These are phyloP conservation scores for Metschnikowia anglica DNA, from an alignment of 805 yeast genomes.

Conservation along the genomic window DNA sequence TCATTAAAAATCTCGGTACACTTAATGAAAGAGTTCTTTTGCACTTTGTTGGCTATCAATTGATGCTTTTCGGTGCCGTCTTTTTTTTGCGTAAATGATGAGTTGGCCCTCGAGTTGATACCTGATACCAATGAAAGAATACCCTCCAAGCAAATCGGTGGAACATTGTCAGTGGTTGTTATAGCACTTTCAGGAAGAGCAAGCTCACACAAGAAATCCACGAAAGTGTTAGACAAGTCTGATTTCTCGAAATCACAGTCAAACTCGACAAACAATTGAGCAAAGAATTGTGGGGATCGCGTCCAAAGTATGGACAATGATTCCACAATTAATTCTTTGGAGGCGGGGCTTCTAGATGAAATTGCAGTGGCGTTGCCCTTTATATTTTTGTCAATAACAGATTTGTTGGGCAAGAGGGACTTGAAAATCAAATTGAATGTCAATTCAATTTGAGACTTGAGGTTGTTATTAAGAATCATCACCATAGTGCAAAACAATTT, in stretches of 20 bases:
- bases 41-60: conserved; percentile 43
- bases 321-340: conserved; percentile 84
- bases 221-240: conserved; percentile 66
- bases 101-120: conserved; percentile 51
- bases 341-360: conserved; percentile 35
- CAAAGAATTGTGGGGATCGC: conserved; percentile 73
- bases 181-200: conserved; percentile 85
- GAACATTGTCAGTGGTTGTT: conserved; percentile 79
- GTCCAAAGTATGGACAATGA: conserved; percentile 80
- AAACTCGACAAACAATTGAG: conserved; percentile 72
- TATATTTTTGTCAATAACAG: conserved; percentile 20
- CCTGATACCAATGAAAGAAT: conserved; percentile 67
- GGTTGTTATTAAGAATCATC: conserved; percentile 59
- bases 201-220: conserved; percentile 71
- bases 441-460: conserved; percentile 80
- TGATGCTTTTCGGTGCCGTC: conserved; percentile 21
- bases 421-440: conserved; percentile 63
- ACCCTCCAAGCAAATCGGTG: conserved; percentile 92
- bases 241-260: conserved; percentile 89
- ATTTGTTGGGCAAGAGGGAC: conserved; percentile 44
- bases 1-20: conserved; percentile 77
- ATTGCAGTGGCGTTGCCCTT: conserved; percentile 17
- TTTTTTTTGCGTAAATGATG: neutral
- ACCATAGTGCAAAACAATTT: conserved; percentile 73
- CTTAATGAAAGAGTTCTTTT: conserved; percentile 72